Evolutionary conservation across 306 rosid species (phyloP), one percentile per base, ranked within the genome.

Genomic region (Ochetophila trinervis): DNA sequence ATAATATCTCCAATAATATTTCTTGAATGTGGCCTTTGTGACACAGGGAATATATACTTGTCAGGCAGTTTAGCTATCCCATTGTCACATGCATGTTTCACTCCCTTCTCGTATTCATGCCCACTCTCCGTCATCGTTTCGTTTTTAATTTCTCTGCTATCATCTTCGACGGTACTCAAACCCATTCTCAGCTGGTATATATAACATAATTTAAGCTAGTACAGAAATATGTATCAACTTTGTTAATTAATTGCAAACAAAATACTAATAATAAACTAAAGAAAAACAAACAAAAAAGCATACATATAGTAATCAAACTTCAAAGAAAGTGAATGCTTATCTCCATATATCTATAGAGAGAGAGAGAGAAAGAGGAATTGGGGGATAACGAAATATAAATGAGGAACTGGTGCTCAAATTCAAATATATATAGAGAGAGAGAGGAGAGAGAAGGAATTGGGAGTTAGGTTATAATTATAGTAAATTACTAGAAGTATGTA

Each of bases 11-110:
- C n/a, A 15, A 42, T 14, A 22, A 47, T 9, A 15, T 21, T 13
- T 40, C 34, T 27, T 44, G 60, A n/a, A 19, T 24, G 42, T 19
- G 75, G 80, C 44, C 62, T 54, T 44, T 69, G 71, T n/a, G 57
- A 27, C 48, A 63, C 14, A 8, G 75, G 63, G 67, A 69, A 60
- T 55, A 76, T 63, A 64, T 69, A 76, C 70, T 57, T 76, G 21
- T 11, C 21, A 44, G 75, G 75, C 18, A 69, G 32, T 62, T 30
- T 69, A 15, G 57, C 57, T 18, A 69, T 11, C 16, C 71, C 80
- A 61, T 35, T 50, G 11, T 63, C 80, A 3, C 70, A 63, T 32
- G 69, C 22, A 17, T 65, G 59, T 63, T n/a, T 69, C 45, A 75
- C 80, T 69, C 80, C 80, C 23, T 49, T 51, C 5, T 75, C 70